phyloP scores from a whole-genome alignment of 2,329 filamentous ascomycete species.

The Ophiostoma angusticollis region DNA sequence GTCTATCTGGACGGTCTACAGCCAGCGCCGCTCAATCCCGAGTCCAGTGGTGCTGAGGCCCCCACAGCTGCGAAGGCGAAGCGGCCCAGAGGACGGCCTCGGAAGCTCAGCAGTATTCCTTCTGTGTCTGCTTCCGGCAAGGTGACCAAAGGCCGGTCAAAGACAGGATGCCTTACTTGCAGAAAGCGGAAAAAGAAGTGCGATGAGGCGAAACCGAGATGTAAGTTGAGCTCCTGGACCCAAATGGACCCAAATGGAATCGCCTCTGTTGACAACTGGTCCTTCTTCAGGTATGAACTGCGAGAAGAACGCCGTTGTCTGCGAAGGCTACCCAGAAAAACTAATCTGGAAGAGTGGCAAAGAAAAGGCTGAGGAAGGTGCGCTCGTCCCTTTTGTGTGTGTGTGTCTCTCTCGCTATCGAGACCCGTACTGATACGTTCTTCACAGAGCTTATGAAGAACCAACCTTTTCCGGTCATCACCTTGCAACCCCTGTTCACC shows the following conservation, averaged over 20 bases:
- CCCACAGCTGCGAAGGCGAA: constrained; percentile 33
- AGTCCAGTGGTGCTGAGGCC: constrained; percentile 15
- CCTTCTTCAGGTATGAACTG: constrained; percentile 60
- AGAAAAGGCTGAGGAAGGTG: constrained; percentile 59
- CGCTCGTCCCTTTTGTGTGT: not conserved
- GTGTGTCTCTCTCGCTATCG: too few species aligned
- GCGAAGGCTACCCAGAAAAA: constrained; percentile 79
- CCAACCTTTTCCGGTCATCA: constrained; percentile 38
- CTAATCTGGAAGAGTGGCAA: constrained; percentile 79
- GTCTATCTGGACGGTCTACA: constrained; percentile 41
- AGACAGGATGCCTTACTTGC: constrained; percentile 56
- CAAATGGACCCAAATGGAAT: too few species aligned
- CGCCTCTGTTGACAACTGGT: not conserved
- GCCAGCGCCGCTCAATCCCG: constrained; percentile 25
- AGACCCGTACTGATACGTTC: too few species aligned
- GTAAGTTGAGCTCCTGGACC: constrained; percentile 38
- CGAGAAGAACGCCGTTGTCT: constrained; percentile 84
- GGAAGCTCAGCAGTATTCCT: constrained; percentile 62
- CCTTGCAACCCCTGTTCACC: constrained; percentile 56
- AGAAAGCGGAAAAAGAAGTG: constrained; percentile 61
- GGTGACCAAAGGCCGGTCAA: constrained; percentile 62
- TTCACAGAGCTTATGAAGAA: constrained; percentile 35
- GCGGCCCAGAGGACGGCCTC: constrained; percentile 64
- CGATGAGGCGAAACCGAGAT: constrained; percentile 54
- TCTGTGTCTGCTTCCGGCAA: constrained; percentile 45